Conservation (phyloP, 1,139 yeast species). For the Yamadazyma aaseri region DNA sequence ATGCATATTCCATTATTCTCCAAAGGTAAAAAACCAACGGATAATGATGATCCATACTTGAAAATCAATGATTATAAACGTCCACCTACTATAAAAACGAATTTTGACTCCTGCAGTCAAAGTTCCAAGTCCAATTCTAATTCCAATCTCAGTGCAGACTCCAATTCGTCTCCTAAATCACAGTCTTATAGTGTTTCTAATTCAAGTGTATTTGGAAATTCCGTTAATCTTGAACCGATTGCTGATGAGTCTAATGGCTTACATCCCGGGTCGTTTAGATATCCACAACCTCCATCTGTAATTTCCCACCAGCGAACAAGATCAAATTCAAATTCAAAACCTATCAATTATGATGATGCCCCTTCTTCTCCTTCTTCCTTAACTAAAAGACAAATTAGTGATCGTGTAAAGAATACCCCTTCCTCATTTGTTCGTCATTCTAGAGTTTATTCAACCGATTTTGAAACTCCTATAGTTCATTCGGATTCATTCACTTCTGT, state of each 20-base stretch:
- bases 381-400: slow-evolving; percentile 17
- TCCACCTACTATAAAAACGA: slow-evolving; percentile 1
- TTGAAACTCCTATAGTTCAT: slow-evolving; percentile 12
- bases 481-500: slow-evolving; percentile 17
- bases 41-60: background rate
- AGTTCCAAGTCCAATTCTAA: slow-evolving; percentile 1
- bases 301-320: background rate
- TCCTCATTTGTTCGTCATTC: slow-evolving; percentile 40
- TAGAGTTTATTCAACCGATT: slow-evolving; percentile 28
- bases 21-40: background rate
- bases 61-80: slow-evolving; percentile 3
- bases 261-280: slow-evolving; percentile 4
- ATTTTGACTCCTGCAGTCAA: background rate
- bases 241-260: slow-evolving; percentile 4
- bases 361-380: slow-evolving; percentile 15
- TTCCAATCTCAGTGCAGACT: background rate
- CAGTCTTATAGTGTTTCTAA: background rate
- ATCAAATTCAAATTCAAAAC: slow-evolving; percentile 6
- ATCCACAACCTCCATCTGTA: slow-evolving; percentile 3
- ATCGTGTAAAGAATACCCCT: slow-evolving; percentile 34
- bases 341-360: slow-evolving; percentile 7
- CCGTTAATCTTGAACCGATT: background rate
- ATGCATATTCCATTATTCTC: slow-evolving; percentile 8
- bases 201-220: slow-evolving; percentile 1
- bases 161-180: background rate